These are phyloP conservation scores for Tulasnella sp. DNA, from an alignment of 768 basidiomycete genomes.

Conservation along the genomic window DNA sequence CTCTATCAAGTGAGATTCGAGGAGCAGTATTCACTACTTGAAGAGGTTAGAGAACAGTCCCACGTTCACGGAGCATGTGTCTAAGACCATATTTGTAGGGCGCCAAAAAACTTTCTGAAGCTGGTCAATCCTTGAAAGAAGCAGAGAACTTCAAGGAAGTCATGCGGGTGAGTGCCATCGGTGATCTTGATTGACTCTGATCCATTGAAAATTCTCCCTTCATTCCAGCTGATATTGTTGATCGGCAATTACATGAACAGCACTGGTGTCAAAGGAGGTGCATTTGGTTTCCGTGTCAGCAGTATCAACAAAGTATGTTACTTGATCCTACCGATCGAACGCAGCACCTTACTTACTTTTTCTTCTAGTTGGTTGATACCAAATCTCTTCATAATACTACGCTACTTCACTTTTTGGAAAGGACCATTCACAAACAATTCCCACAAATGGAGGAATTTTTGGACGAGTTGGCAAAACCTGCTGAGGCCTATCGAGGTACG, in stretches of 20 bases:
- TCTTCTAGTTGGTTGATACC: constrained; percentile 76
- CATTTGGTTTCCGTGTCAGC: constrained; percentile 91
- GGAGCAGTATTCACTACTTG: constrained; percentile 67
- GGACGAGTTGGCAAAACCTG: constrained; percentile 76
- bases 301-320: constrained; percentile 83
- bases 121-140: constrained; percentile 61
- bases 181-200: background rate
- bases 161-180: constrained; percentile 47
- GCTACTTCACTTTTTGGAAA: constrained; percentile 84
- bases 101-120: constrained; percentile 66
- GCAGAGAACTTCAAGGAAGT: constrained; percentile 86
- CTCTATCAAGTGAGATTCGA: constrained; percentile 80
- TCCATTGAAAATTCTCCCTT: background rate
- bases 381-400: constrained; percentile 93
- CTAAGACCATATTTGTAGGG: constrained; percentile 36
- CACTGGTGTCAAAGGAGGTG: constrained; percentile 88
- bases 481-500: constrained; percentile 84
- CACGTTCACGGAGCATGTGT: background rate
- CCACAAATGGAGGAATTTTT: constrained; percentile 76
- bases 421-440: constrained; percentile 78
- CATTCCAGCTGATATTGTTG: constrained; percentile 67
- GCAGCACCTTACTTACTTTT: background rate
- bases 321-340: background rate
- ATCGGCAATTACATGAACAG: constrained; percentile 99
- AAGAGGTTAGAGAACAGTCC: constrained; percentile 44